These are phyloP conservation scores for Sungouiella blattae DNA, from an alignment of 805 yeast species.

Conservation along the genomic window DNA sequence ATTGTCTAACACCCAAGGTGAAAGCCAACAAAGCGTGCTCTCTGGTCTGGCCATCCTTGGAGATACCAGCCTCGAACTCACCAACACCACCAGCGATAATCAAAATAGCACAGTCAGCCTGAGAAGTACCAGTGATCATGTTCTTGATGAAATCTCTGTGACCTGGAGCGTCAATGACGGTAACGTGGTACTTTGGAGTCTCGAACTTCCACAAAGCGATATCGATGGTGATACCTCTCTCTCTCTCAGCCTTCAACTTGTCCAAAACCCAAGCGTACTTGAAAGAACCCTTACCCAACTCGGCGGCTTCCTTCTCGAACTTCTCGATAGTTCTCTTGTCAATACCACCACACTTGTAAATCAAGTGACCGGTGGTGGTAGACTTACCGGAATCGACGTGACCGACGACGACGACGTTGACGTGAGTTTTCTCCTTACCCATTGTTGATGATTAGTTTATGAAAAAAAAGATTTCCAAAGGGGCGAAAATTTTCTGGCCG, in stretches of 20 bases:
- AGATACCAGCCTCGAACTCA: conserved; percentile 95
- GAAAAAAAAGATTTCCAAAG: conserved; percentile 5
- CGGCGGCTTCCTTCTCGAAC: conserved; percentile 7
- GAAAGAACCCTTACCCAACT: conserved; percentile 59
- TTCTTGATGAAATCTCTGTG: conserved; percentile 96
- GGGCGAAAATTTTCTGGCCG: conserved; percentile 6
- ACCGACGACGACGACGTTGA: conserved; percentile 99
- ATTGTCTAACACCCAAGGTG: conserved; percentile 85
- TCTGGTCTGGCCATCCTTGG: conserved; percentile 93
- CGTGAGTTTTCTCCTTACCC: conserved; percentile 97
- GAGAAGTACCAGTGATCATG: conserved; percentile 94
- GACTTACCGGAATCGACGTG: conserved; percentile 99
- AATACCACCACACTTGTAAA: conserved; percentile 10
- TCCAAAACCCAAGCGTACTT: conserved; percentile 97
- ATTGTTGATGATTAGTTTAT: conserved; percentile 19
- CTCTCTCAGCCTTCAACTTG: conserved; percentile 94
- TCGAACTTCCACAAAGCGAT: conserved; percentile 91
- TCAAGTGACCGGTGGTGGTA: conserved; percentile 87
- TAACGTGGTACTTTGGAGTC: conserved; percentile 84
- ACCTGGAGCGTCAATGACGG: conserved; percentile 94
- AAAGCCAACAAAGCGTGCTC: conserved; percentile 80
- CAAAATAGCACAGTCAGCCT: conserved; percentile 88
- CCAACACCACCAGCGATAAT: conserved; percentile 91
- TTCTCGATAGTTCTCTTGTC: conserved; percentile 10
- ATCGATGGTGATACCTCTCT: conserved; percentile 95